These are phyloP conservation scores for Pseudogymnoascus sp. DNA, from an alignment of 2,329 filamentous ascomycete species.

Conservation along the genomic window DNA sequence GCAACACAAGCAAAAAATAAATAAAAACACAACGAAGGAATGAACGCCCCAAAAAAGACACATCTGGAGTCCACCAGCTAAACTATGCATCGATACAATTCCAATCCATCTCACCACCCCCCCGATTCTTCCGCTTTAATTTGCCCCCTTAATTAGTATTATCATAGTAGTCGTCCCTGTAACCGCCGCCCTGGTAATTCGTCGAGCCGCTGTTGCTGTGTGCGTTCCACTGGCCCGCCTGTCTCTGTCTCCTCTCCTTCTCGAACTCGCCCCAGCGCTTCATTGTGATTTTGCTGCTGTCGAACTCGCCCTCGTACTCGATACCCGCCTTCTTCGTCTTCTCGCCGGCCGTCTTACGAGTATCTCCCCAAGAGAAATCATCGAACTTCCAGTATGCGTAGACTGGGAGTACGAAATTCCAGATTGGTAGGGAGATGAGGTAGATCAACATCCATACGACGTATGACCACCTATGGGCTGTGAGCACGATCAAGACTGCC, in stretches of 20 bases:
- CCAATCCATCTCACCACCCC: neutral
- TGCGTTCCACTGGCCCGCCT: neutral
- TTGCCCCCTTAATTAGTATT: neutral
- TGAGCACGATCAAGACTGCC: conserved; percentile 82
- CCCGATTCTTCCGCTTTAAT: neutral
- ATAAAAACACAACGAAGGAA: conserved; percentile 3
- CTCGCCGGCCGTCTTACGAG: conserved; percentile 87
- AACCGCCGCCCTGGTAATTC: neutral
- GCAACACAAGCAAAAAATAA: neutral
- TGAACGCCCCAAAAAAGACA: neutral
- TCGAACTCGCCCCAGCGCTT: conserved; percentile 98
- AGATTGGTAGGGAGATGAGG: conserved; percentile 82
- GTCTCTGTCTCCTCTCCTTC: conserved; percentile 44
- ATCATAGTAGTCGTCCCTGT: conserved; percentile 9
- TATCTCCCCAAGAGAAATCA: conserved; percentile 99
- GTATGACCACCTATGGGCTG: conserved; percentile 86
- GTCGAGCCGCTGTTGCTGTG: neutral
- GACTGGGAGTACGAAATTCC: conserved; percentile 91
- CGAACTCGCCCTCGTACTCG: conserved; percentile 91
- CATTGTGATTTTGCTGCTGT: conserved; percentile 98
- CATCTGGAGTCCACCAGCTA: conserved; percentile 2
- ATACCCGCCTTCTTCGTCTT: conserved; percentile 79
- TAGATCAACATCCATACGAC: conserved; percentile 97
- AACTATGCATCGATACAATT: conserved; percentile 6
- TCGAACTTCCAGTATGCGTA: conserved; percentile 99